Evolutionary conservation across 176 grass and related monocot species (phyloP).

Genomic region (Chrysopogon serrulatus): DNA sequence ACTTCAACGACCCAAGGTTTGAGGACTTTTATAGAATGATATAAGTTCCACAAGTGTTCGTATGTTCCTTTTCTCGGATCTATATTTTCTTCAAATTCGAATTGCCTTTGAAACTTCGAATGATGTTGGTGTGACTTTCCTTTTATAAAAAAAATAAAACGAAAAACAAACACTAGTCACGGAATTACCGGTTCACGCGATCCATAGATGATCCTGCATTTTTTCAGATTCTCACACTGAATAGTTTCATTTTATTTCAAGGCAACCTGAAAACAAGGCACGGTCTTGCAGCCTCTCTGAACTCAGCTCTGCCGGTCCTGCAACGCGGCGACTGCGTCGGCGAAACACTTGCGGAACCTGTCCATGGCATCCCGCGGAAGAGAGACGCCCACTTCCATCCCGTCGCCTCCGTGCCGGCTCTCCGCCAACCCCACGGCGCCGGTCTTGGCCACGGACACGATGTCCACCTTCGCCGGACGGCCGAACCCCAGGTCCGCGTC

Average conservation of each 20-base stretch:
- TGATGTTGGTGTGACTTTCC: too few species aligned
- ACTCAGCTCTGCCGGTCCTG: neutral
- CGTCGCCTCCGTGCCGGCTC: neutral
- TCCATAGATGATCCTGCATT: too few species aligned
- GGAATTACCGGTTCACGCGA: too few species aligned
- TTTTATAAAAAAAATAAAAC: too few species aligned
- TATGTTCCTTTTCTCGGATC: too few species aligned
- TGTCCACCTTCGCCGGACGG: slow-evolving; percentile 44
- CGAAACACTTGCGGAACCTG: slow-evolving; percentile 27
- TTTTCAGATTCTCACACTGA: too few species aligned
- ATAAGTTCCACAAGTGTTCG: too few species aligned
- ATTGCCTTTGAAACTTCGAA: too few species aligned
- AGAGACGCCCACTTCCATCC: slow-evolving; percentile 46
- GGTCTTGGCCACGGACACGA: slow-evolving; percentile 33
- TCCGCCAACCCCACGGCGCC: slow-evolving; percentile 38
- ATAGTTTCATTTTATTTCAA: neutral
- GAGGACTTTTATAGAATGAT: too few species aligned
- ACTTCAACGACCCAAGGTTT: too few species aligned
- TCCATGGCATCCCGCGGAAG: slow-evolving; percentile 32
- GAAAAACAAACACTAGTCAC: too few species aligned
- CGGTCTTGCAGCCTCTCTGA: neutral
- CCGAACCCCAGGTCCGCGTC: slow-evolving; percentile 55
- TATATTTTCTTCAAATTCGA: too few species aligned
- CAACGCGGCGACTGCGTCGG: neutral
- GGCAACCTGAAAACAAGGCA: neutral